Evolutionary conservation across 2,329 filamentous ascomycete species (phyloP).

Genomic region (Colletotrichum euphorbiae): DNA sequence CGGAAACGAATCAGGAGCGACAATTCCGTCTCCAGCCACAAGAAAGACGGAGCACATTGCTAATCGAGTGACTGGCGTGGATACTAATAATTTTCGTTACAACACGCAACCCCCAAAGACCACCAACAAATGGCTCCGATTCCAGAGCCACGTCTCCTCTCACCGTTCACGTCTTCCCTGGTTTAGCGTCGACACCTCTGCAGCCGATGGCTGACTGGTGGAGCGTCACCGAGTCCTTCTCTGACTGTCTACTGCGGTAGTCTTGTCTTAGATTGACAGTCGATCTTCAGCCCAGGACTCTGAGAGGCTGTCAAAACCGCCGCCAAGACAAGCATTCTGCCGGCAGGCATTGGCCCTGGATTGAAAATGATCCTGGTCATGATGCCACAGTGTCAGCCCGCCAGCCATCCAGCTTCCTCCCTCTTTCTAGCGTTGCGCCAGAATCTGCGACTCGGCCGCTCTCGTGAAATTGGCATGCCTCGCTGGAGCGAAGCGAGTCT

Average conservation of each 20-base stretch:
- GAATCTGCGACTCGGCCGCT: constrained; percentile 25
- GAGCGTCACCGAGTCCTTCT: constrained; percentile 28
- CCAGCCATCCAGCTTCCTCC: constrained; percentile 16
- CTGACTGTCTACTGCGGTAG: constrained; percentile 27
- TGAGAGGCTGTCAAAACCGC: constrained; percentile 37
- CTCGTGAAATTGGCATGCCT: constrained; percentile 14
- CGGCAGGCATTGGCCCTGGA: constrained; percentile 31
- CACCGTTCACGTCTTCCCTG: not conserved
- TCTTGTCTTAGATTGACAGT: constrained; percentile 24
- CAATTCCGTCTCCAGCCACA: constrained; percentile 26
- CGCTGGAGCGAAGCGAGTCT: not conserved
- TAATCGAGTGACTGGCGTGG: constrained; percentile 22
- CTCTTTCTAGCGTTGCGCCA: constrained; percentile 26
- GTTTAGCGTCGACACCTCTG: constrained; percentile 28
- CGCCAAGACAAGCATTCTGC: constrained; percentile 35
- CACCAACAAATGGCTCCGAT: not conserved
- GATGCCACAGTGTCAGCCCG: constrained; percentile 25
- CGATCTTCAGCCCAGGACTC: constrained; percentile 26
- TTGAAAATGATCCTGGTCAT: constrained; percentile 20
- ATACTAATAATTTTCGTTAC: constrained; percentile 23
- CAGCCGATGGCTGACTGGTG: constrained; percentile 31
- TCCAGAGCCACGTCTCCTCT: constrained; percentile 12
- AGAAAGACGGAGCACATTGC: constrained; percentile 16
- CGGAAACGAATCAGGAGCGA: constrained; percentile 9
- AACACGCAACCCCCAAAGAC: constrained; percentile 19